Conservation (phyloP, 225 moss, liverwort and hornwort species). For the Physcomitrellopsis africana region DNA sequence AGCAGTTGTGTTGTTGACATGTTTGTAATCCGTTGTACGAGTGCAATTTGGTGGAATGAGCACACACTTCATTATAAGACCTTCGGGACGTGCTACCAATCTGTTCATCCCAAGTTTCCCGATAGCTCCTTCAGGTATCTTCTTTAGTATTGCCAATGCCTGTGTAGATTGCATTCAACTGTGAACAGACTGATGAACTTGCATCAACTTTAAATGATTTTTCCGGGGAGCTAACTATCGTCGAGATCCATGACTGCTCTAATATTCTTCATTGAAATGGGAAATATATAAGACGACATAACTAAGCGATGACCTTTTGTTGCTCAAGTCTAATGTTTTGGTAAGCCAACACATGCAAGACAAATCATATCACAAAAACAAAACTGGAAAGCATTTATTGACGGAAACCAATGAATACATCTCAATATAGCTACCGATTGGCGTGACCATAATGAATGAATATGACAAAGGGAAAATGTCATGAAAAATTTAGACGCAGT, state of each 20-base stretch:
- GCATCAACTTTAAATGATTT: background rate
- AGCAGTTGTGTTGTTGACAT: slow-evolving; percentile 61
- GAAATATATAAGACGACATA: background rate
- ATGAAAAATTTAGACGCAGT: background rate
- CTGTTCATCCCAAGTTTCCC: slow-evolving; percentile 67
- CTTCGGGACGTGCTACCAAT: slow-evolving; percentile 61
- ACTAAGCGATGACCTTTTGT: background rate
- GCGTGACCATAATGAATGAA: background rate
- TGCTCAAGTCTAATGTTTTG: slow-evolving; percentile 13
- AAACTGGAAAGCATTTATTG: background rate
- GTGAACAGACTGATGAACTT: slow-evolving; percentile 11
- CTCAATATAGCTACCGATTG: background rate
- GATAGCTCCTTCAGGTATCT: slow-evolving; percentile 57
- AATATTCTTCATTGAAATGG: background rate
- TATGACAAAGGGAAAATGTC: background rate
- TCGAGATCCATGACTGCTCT: background rate
- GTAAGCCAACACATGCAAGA: background rate
- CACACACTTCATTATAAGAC: slow-evolving; percentile 55
- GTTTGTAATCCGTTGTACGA: slow-evolving; percentile 70
- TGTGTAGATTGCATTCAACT: slow-evolving; percentile 35
- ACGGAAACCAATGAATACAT: background rate
- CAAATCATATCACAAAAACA: slow-evolving; percentile 4
- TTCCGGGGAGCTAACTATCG: background rate
- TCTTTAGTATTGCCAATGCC: slow-evolving; percentile 66
- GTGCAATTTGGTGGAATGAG: slow-evolving; percentile 89